phyloP scores from a whole-genome alignment of 164 flowering plant genomes.

The Akebia trifoliata region DNA sequence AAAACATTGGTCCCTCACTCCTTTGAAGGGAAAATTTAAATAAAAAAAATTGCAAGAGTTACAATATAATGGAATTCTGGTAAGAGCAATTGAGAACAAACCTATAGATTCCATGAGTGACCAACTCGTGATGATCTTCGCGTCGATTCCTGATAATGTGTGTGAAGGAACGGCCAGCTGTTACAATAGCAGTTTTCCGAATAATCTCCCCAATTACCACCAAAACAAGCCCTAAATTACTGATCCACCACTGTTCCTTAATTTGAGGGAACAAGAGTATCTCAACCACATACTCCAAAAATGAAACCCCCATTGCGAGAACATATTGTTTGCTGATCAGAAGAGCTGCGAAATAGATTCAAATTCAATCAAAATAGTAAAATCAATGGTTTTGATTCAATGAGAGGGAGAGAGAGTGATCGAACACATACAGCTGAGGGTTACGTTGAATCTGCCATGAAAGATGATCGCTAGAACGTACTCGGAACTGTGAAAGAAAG shows the following conservation, averaged over 20 bases:
- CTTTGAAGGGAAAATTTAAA: too few species aligned
- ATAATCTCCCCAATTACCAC: constrained; percentile 76
- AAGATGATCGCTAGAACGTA: constrained; percentile 47
- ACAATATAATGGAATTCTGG: background rate
- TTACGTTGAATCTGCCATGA: constrained; percentile 62
- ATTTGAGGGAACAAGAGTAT: constrained; percentile 50
- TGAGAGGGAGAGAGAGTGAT: background rate
- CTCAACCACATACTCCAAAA: constrained; percentile 69
- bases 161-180: constrained; percentile 85
- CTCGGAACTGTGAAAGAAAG: constrained; percentile 68
- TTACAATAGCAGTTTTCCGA: constrained; percentile 72
- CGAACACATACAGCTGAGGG: constrained; percentile 22
- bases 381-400: background rate
- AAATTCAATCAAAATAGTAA: background rate
- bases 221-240: constrained; percentile 67
- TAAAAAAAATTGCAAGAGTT: background rate
- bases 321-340: constrained; percentile 68
- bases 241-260: constrained; percentile 77
- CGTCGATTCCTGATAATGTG: constrained; percentile 58
- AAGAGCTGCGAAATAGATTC: constrained; percentile 42
- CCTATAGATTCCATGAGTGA: constrained; percentile 73
- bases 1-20: too few species aligned
- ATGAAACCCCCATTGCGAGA: constrained; percentile 63
- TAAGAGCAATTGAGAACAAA: constrained; percentile 1
- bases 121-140: constrained; percentile 60